Conservation (phyloP, 805 yeast genomes). For the Nakazawaea pomicola region DNA sequence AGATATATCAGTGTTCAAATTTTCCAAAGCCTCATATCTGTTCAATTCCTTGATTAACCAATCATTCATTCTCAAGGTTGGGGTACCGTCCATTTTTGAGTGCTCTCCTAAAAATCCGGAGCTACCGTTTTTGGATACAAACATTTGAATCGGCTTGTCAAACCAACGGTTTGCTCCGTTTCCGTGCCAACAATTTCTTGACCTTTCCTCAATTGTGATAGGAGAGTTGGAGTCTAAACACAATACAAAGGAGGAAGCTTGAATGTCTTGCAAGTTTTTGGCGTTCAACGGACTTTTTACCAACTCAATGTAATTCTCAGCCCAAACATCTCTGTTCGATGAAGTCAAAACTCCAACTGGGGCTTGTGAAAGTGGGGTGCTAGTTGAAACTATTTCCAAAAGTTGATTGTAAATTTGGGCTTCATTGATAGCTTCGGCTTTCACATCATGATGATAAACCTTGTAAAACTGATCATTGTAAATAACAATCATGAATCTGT, state of each 20-base stretch:
- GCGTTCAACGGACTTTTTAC: slow-evolving; percentile 55
- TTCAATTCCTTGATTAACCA: slow-evolving; percentile 54
- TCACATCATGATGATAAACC: slow-evolving; percentile 50
- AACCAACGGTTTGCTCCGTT: slow-evolving; percentile 85
- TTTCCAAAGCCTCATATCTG: slow-evolving; percentile 26
- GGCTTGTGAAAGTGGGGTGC: slow-evolving; percentile 33
- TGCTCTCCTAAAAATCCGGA: slow-evolving; percentile 97
- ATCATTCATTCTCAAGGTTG: slow-evolving; percentile 85
- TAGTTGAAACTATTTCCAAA: slow-evolving; percentile 30
- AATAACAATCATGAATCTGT: slow-evolving; percentile 68
- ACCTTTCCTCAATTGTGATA: slow-evolving; percentile 73
- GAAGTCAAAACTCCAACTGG: slow-evolving; percentile 80
- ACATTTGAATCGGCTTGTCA: slow-evolving; percentile 87
- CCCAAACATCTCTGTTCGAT: slow-evolving; percentile 82
- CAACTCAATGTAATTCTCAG: slow-evolving; percentile 52
- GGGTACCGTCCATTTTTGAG: slow-evolving; percentile 97
- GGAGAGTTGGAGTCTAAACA: slow-evolving; percentile 75
- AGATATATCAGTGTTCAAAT: slow-evolving; percentile 18
- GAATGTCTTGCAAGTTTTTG: slow-evolving; percentile 59
- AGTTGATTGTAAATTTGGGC: slow-evolving; percentile 55
- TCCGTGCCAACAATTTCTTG: slow-evolving; percentile 92
- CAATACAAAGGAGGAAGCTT: slow-evolving; percentile 73
- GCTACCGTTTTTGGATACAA: slow-evolving; percentile 74
- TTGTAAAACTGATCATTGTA: slow-evolving; percentile 79
- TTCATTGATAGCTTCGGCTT: slow-evolving; percentile 40